phyloP scores from a whole-genome alignment of 495 filamentous ascomycete genomes.

The Hypoxylon trugodes region DNA sequence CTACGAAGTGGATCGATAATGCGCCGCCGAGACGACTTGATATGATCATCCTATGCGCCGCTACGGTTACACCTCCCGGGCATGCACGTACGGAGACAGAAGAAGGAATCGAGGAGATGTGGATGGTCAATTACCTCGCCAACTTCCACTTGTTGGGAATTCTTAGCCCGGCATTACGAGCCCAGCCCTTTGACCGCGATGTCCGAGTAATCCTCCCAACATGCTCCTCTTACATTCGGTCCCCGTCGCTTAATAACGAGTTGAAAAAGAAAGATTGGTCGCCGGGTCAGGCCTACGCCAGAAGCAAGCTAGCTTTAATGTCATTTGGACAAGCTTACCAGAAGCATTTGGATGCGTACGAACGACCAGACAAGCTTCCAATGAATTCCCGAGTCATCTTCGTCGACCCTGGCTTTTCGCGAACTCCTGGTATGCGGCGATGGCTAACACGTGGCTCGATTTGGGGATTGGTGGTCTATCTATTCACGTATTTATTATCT shows the following conservation, averaged over 20 bases:
- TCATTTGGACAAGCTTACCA: slow-evolving; percentile 88
- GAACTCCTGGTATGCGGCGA: slow-evolving; percentile 86
- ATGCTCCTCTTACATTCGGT: slow-evolving; percentile 84
- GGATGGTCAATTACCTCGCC: slow-evolving; percentile 93
- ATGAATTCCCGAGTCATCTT: slow-evolving; percentile 81
- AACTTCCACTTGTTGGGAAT: slow-evolving; percentile 96
- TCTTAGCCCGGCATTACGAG: slow-evolving; percentile 83
- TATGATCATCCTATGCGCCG: slow-evolving; percentile 88
- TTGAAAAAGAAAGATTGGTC: slow-evolving; percentile 60
- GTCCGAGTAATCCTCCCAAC: slow-evolving; percentile 87
- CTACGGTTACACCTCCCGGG: slow-evolving; percentile 72
- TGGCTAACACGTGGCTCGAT: slow-evolving; percentile 87
- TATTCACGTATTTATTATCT: slow-evolving; percentile 78
- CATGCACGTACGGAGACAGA: slow-evolving; percentile 62
- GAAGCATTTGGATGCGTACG: slow-evolving; percentile 82
- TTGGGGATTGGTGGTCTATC: slow-evolving; percentile 80
- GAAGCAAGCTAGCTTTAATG: slow-evolving; percentile 90
- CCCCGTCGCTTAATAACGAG: slow-evolving; percentile 61
- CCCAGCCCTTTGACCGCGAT: slow-evolving; percentile 92
- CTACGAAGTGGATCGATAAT: slow-evolving; percentile 99
- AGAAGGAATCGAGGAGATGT: slow-evolving; percentile 86
- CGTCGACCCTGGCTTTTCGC: slow-evolving; percentile 82
- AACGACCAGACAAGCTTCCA: slow-evolving; percentile 81
- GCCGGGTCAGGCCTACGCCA: slow-evolving; percentile 70
- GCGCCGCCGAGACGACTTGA: slow-evolving; percentile 89